Percentiles rank a stretch among this genome's conserved stretches.
Conservation (phyloP, 169 alveolate species). For the Cyclospora cayetanensis region DNA sequence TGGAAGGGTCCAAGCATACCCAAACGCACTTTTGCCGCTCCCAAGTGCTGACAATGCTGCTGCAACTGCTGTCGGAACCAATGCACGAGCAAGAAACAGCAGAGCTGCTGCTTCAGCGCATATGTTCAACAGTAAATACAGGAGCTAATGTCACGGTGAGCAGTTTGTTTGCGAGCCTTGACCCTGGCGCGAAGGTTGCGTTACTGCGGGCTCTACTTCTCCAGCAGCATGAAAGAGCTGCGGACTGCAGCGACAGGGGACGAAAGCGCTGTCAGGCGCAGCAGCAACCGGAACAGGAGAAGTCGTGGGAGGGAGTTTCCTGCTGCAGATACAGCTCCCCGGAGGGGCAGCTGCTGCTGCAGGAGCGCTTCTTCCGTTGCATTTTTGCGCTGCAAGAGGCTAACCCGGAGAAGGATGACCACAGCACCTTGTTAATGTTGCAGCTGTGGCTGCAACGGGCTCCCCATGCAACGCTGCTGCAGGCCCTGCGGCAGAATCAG, state of each 20-base stretch:
- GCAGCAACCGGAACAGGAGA: not conserved
- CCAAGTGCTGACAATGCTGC: not conserved
- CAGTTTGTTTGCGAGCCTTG: not conserved
- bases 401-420: not conserved
- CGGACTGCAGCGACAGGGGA: not conserved
- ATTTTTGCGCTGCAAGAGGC: not conserved
- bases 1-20: not conserved
- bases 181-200: not conserved
- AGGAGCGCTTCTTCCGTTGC: constrained; percentile 6
- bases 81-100: constrained; percentile 3
- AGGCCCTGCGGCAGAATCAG: constrained; percentile 5
- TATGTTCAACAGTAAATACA: not conserved
- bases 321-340: not conserved
- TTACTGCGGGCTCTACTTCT: constrained; percentile 38
- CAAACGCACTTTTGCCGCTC: not conserved
- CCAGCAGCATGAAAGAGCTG: constrained; percentile 39
- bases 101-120: not conserved
- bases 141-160: not conserved
- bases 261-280: no score
- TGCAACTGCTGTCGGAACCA: not conserved
- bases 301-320: not conserved
- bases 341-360: constrained; percentile 22
- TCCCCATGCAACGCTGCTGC: not conserved
- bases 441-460: constrained; percentile 5
- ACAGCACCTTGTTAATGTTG: not conserved